Evolutionary conservation across 345 rosid species (phyloP), one percentile per base, ranked within the genome.

Genomic region (Heritiera littoralis): DNA sequence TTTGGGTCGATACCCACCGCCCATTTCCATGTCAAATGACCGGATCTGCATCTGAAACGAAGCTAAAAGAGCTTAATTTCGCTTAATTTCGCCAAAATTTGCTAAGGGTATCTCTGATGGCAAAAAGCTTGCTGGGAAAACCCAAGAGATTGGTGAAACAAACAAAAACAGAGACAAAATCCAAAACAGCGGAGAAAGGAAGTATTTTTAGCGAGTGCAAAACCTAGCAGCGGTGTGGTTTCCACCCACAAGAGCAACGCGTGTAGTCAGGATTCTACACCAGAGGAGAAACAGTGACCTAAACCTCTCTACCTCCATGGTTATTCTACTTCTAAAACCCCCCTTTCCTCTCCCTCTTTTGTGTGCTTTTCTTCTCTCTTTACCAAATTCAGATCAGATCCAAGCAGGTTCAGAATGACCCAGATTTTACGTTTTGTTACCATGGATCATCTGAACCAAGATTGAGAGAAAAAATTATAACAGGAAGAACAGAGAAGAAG

Each of bases 201-300:
- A 20, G 7, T 35, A 7, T 18, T 15, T 49, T 81, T 87, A 89
- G 82, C 90, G 88, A 61, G 86, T 80, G 61, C 89, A 89, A 83
- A 89, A 87, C 85, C 90, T 87, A 72, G 88, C 82, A 63, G 92
- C 89, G 72, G 90, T 89, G 83, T 89, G 90, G 79, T 89, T 89
- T 63, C 90, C 90, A 87, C 90, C 92, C 89, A 86, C 87, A 80
- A 89, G 90, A 64, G 86, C 84, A 35, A 82, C 86, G 71, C 88
- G 83, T 28, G 59, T 78, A 69, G 49, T 80, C 87, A 10, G 83
- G 72, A 72, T 72, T 82, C 88, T 75, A 72, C 84, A 79, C 85
- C 85, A 82, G 61, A 87, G 82, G 65, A 85, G 79, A 77, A 87
- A 75, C 89, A 87, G 71, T 60, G 72, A 79, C 77, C 52, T 85